These are phyloP conservation scores for Mycocalia duriaeana DNA, from an alignment of 1,284 basidiomycete genomes.

Conservation along the genomic window DNA sequence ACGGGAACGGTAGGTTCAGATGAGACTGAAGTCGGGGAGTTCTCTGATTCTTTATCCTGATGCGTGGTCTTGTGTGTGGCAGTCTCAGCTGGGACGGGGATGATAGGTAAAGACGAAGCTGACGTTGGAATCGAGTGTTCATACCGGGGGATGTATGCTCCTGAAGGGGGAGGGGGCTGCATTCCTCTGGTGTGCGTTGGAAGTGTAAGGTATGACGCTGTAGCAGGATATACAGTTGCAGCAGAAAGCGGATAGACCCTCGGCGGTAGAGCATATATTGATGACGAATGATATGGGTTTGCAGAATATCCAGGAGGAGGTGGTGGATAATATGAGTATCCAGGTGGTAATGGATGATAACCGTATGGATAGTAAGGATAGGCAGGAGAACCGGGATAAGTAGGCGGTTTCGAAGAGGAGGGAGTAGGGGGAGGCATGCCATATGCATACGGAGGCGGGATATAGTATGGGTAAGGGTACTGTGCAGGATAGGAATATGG, in stretches of 20 bases:
- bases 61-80: no score
- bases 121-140: no score
- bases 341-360: background rate
- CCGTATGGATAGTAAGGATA: slow-evolving; percentile 1
- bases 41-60: no score
- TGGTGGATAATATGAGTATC: background rate
- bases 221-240: background rate
- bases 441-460: slow-evolving; percentile 3
- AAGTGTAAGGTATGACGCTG: background rate
- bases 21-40: no score
- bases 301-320: slow-evolving; percentile 1
- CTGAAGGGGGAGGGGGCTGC: slow-evolving; percentile 1
- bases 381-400: background rate
- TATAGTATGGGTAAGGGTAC: slow-evolving; percentile 1
- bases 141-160: slow-evolving; percentile 6
- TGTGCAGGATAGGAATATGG: background rate
- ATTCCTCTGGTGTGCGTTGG: background rate
- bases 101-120: no score
- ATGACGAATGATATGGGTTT: background rate
- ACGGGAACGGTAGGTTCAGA: no score
- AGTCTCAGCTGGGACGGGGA: no score
- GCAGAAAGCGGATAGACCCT: background rate
- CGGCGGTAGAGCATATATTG: background rate
- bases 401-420: background rate
- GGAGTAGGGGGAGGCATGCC: slow-evolving; percentile 1